Base-by-base conservation (phyloP, 495 filamentous ascomycete species). In the Xeromyces bisporus region DNA sequence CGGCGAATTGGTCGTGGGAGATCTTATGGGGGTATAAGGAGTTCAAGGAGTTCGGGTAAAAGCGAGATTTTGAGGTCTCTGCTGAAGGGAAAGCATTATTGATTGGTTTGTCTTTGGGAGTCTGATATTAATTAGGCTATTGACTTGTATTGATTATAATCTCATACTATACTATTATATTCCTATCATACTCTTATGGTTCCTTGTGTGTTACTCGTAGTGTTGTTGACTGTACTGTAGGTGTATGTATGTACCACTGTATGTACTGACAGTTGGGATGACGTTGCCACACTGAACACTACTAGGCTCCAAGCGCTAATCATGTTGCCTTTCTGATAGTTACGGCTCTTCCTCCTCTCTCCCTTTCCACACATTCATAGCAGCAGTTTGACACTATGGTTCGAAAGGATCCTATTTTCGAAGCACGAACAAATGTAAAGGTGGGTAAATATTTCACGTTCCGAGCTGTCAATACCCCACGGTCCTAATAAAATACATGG, bases 401-500 rank as follows among this genome's bases (percentile, higher is more conserved):
- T 41, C 54, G 58, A 33, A 56, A 52, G 38, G 60, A 64, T 43
- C 60, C 60, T 21, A 62, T 64, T 17, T 64, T 64, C 38, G 60
- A 64, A 43, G 60, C 60, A 18, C 60, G 60, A 35, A 64, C 60
- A 18, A 64, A 64, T 60, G 60, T 64, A 20, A 62, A 64, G 36
- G 60, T 64, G 31, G 39, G 18, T 15, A 14, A 8, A 25, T 40
- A 9, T 10, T 15, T 29, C 10, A 4, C 2, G 18, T 8, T 21
- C 26, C 16, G 6, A 31, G 11, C 13, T n/a, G 21, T 21, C 12
- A 15, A 23, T n/a, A 11, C 16, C 12, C 17, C 6, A 31, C 17
- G 9, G 6, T 17, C 9, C 16, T 10, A 31, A 10, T 7, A 6
- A 16, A 4, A 3, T 8, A 14, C n/a, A 4, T 6, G 3, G 7